Evolutionary conservation across 2,329 filamentous ascomycete genomes (phyloP), one percentile per base, ranked within the genome.

Genomic region (Pestalotiopsis sp.): DNA sequence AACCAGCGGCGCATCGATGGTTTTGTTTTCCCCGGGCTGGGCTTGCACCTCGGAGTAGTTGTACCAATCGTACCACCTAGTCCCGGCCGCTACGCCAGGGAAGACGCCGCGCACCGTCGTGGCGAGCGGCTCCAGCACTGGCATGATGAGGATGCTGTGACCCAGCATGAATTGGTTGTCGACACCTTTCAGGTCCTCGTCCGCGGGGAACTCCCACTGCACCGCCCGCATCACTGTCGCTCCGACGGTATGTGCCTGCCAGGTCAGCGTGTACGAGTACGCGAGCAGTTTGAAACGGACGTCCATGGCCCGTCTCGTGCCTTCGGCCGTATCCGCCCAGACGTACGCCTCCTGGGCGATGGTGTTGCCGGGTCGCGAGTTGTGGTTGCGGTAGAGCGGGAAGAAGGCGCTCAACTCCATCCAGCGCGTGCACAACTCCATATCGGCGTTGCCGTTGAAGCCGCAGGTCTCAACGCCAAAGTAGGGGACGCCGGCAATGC

Each of bases 41-140:
- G 80, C 77, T 4, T 74, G 76, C 1, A 93, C 81, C 0, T 83
- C 83, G 0, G 83, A 84, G 64, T 89, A 87, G 17, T 86, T 91
- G 78, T 94, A 94, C 91, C 92, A 95, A 76, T 95, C 92, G 74
- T 94, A 95, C 90, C 92, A 95, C 1, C 89, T 78, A 55, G 88
- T 87, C 2, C 83, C 89, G 1, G 85, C 78, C 2, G 84, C 84
- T 1, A 89, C 78, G 6, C 91, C 91, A 0, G 92, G 92, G 77
- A 94, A 94, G 3, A 93, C 87, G 38, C 90, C 92, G 25, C 87
- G 81, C 7, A 93, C 91, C 1, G 84, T 86, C 0, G 81, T 86
- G 20, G 87, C 87, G 5, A 87, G 89, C 70, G 90, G 89, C 3
- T 85, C 86, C 1, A 94, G 85, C 0, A 91, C 91, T 0, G 92